phyloP scores from a whole-genome alignment of 495 filamentous ascomycete species.

The Tuber brumale region DNA sequence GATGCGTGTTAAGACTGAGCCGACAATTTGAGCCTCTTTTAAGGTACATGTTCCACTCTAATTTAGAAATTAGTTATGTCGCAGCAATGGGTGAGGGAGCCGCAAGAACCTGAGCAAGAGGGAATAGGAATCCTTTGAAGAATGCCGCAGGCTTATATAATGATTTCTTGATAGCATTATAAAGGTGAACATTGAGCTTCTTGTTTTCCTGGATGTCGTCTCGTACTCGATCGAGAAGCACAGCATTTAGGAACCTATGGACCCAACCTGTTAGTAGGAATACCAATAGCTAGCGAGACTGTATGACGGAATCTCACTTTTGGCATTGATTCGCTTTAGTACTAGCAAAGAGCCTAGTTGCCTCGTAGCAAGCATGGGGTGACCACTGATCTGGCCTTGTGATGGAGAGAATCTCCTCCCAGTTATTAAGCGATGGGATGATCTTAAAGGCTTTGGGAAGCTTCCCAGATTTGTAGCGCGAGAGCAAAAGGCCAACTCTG shows the following conservation, averaged over 20 bases:
- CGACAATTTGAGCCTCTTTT: slow-evolving; percentile 84
- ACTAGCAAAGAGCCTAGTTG: slow-evolving; percentile 82
- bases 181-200: slow-evolving; percentile 92
- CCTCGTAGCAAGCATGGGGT: slow-evolving; percentile 75
- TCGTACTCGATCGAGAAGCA: slow-evolving; percentile 79
- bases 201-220: slow-evolving; percentile 81
- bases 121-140: slow-evolving; percentile 95
- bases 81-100: background rate
- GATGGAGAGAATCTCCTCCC: slow-evolving; percentile 77
- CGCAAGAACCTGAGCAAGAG: slow-evolving; percentile 53
- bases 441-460: slow-evolving; percentile 97
- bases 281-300: background rate
- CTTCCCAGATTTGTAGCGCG: slow-evolving; percentile 87
- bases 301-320: slow-evolving; percentile 27
- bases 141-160: slow-evolving; percentile 94
- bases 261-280: slow-evolving; percentile 1
- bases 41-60: slow-evolving; percentile 68
- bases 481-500: slow-evolving; percentile 79
- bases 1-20: slow-evolving; percentile 70
- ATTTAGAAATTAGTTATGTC: slow-evolving; percentile 44
- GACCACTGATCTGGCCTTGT: slow-evolving; percentile 82
- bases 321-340: slow-evolving; percentile 68
- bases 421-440: slow-evolving; percentile 80
- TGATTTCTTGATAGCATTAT: slow-evolving; percentile 82
- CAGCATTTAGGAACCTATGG: slow-evolving; percentile 62